A percentile compares a stretch with the other conserved stretches of the same genome.
These are phyloP conservation scores for Lasiodiplodia gonubiensis DNA, from an alignment of 2,329 filamentous ascomycete genomes.

Conservation along the genomic window DNA sequence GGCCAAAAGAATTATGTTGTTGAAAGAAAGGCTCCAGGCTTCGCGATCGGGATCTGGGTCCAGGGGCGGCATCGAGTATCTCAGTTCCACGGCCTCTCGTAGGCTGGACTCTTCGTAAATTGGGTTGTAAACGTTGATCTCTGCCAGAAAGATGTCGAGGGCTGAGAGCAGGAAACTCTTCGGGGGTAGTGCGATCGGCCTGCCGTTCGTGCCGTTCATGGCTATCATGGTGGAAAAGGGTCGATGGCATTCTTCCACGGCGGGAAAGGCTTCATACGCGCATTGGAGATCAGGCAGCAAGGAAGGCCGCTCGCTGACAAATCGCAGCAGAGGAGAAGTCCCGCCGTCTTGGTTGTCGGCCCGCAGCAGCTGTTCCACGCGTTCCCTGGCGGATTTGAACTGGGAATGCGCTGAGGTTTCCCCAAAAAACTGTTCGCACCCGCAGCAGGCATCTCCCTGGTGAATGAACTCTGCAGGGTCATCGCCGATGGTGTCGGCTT, in stretches of 20 bases:
- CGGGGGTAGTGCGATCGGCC: background rate
- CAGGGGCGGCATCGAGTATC: background rate
- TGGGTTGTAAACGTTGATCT: constrained; percentile 4
- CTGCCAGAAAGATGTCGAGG: background rate
- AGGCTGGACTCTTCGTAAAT: constrained; percentile 6
- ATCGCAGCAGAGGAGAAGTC: background rate
- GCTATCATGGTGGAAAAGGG: background rate
- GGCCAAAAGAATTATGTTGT: constrained; percentile 7
- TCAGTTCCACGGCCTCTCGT: background rate
- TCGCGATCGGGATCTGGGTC: background rate
- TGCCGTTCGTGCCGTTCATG: background rate
- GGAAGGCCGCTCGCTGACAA: background rate
- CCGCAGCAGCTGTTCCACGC: background rate
- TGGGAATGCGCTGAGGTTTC: background rate
- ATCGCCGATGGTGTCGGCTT: background rate
- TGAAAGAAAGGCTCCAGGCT: constrained; percentile 7
- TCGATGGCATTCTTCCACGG: background rate
- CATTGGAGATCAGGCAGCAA: background rate
- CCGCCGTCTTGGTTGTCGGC: background rate
- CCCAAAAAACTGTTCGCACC: constrained; percentile 12
- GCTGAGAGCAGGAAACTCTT: constrained; percentile 5
- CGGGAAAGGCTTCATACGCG: background rate
- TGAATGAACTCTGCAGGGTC: constrained; percentile 2
- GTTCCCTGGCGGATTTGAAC: background rate
- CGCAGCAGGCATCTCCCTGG: constrained; percentile 1